These are phyloP conservation scores for Rickenella mellea DNA, from an alignment of 768 basidiomycete genomes.

Conservation along the genomic window DNA sequence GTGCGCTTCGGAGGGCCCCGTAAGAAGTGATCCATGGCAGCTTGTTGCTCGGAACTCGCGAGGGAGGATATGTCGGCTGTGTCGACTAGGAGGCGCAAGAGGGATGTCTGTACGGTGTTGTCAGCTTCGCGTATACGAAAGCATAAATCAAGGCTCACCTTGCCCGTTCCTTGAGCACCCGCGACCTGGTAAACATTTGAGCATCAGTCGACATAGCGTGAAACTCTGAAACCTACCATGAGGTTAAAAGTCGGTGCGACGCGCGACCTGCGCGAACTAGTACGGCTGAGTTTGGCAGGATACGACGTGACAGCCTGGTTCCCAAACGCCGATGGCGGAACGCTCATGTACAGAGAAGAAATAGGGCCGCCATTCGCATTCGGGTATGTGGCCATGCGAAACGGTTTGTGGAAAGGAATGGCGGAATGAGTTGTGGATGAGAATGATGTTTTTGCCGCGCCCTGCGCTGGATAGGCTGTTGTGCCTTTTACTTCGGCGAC, in stretches of 20 bases:
- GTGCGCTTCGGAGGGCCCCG: slow-evolving; percentile 53
- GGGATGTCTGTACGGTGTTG: slow-evolving; percentile 71
- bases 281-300: slow-evolving; percentile 31
- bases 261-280: slow-evolving; percentile 56
- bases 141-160: neutral
- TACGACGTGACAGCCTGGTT: slow-evolving; percentile 23
- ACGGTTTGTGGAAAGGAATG: slow-evolving; percentile 80
- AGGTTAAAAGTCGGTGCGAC: slow-evolving; percentile 76
- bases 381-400: slow-evolving; percentile 44
- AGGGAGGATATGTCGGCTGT: slow-evolving; percentile 76
- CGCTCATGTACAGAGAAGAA: slow-evolving; percentile 61
- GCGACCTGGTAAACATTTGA: slow-evolving; percentile 43
- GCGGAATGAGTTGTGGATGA: slow-evolving; percentile 39
- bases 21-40: slow-evolving; percentile 55
- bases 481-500: slow-evolving; percentile 51
- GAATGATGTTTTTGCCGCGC: slow-evolving; percentile 65
- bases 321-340: slow-evolving; percentile 55
- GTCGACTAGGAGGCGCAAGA: slow-evolving; percentile 71
- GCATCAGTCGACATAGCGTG: neutral
- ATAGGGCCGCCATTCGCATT: slow-evolving; percentile 41
- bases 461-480: slow-evolving; percentile 35
- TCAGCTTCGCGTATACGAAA: neutral
- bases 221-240: slow-evolving; percentile 43
- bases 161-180: slow-evolving; percentile 47
- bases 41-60: slow-evolving; percentile 67